These are phyloP conservation scores for Carpinus fangiana DNA, from an alignment of 306 rosid species.

Conservation along the genomic window DNA sequence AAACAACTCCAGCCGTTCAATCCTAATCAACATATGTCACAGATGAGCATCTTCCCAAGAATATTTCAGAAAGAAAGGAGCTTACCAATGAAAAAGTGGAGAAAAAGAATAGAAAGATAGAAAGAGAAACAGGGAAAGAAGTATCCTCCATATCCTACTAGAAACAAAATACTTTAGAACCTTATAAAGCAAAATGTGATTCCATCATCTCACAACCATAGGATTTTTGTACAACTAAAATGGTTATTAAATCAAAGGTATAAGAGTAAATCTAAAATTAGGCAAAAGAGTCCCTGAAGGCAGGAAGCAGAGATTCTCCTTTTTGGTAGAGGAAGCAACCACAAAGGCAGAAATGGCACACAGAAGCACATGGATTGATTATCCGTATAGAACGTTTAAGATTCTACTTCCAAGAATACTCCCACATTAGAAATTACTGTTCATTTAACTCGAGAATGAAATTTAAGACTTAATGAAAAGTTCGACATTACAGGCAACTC, in stretches of 20 bases:
- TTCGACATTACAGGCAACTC: background rate
- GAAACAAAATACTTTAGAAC: constrained; percentile 29
- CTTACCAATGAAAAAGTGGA: constrained; percentile 33
- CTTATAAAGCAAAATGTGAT: constrained; percentile 25
- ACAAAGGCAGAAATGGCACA: background rate
- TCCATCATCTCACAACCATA: constrained; percentile 27
- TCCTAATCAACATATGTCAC: constrained; percentile 49
- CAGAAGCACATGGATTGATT: background rate
- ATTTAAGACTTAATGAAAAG: background rate
- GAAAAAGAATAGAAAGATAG: constrained; percentile 19
- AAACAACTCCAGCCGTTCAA: constrained; percentile 88
- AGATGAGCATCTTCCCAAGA: constrained; percentile 37
- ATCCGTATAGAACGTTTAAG: background rate
- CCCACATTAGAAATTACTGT: background rate
- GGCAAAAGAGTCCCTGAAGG: constrained; percentile 18
- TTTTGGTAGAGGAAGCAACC: constrained; percentile 1
- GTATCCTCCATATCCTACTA: constrained; percentile 15
- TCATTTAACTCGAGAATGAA: background rate
- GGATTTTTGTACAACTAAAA: constrained; percentile 9
- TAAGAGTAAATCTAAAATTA: constrained; percentile 1
- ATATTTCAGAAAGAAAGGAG: constrained; percentile 26
- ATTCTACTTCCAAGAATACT: background rate
- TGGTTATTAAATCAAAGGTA: background rate
- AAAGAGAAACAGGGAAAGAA: constrained; percentile 7
- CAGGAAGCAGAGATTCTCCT: constrained; percentile 8